Base-by-base conservation (phyloP, 2,329 filamentous ascomycete genomes). In the Beauveria medogensis region DNA sequence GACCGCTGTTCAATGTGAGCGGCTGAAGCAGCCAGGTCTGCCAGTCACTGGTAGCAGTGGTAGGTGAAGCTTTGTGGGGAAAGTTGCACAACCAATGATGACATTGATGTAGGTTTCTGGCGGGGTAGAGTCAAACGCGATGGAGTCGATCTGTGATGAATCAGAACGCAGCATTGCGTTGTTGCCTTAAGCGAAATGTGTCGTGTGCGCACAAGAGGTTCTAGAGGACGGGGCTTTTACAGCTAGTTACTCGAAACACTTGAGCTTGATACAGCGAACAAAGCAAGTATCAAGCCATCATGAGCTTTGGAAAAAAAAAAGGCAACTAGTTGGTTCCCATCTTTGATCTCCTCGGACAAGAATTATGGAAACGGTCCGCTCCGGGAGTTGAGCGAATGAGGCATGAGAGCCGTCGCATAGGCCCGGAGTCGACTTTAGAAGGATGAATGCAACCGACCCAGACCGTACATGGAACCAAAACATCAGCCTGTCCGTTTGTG, bases 121-220 rank as follows among this genome's bases (percentile, higher is more conserved):
- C 48, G 57, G 57, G 57, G 48, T 54, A 53, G 26, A 46, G 26
- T 53, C 37, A 53, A 47, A 53, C 48, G 20, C 14, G 56, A 59
- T 59, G 57, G 57, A 54, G 57, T 40, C 20, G 53, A 61, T 61
- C 34, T 7, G 34, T 51, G 53, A 56, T 61, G 37, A 61, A 61
- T 61, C 44, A 61, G 50, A 47, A n/a, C 14, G 47, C 47, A 34
- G 56, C 37, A 52, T 59, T 34, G 37, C 16, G 34, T 37, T 59
- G 46, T 52, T 3, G 9, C 44, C 28, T 28, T 28, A 20, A 22
- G 3, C n/a, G 30, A 9, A 43, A 9, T 24, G 47, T 26, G 24
- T 16, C 37, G 52, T 51, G 24, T 28, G 14, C 37, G 24, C n/a
- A 30, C 20, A 18, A 40, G 44, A 26, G 8, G 41, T 37, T 55